A percentile compares a stretch with the other conserved stretches of the same genome.
Conservation (phyloP, 805 yeast species). For the Ascoidea asiatica region DNA sequence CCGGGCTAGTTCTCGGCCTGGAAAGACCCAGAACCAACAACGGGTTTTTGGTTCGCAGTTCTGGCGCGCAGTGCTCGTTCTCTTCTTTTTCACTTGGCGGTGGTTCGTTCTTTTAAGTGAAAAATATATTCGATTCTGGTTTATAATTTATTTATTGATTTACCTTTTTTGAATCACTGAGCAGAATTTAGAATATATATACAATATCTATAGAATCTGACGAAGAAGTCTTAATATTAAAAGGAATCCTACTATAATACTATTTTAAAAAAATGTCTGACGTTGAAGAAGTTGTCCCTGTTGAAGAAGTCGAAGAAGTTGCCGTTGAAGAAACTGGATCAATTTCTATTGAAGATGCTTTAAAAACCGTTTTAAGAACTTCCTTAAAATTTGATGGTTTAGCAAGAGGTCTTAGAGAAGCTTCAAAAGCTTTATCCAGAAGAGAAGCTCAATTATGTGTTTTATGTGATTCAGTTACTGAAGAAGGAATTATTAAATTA, state of each 20-base stretch:
- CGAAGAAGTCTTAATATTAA: slow-evolving; percentile 53
- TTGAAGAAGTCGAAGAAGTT: slow-evolving; percentile 75
- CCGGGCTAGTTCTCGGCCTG: no score
- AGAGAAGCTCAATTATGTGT: slow-evolving; percentile 98
- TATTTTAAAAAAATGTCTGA: slow-evolving; percentile 58
- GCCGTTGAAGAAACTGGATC: slow-evolving; percentile 75
- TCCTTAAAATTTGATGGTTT: slow-evolving; percentile 98
- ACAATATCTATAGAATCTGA: slow-evolving; percentile 34
- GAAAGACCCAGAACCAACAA: no score
- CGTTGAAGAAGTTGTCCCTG: slow-evolving; percentile 78
- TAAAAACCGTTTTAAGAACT: slow-evolving; percentile 95
- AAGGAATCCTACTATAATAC: slow-evolving; percentile 4
- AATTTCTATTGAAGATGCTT: slow-evolving; percentile 95
- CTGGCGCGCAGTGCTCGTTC: no score
- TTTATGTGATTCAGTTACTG: slow-evolving; percentile 96
- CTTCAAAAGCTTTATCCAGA: slow-evolving; percentile 95
- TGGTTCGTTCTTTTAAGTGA: no score
- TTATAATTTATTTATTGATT: no score
- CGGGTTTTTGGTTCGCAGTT: no score
- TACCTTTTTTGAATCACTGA: no score
- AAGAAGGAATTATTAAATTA: slow-evolving; percentile 90
- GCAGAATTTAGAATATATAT: slow-evolving; percentile 38
- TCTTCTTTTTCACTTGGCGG: no score
- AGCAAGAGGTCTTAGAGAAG: slow-evolving; percentile 99
- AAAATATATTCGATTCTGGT: no score